phyloP scores from a whole-genome alignment of 2,329 filamentous ascomycete genomes.

The Cladorrhinum sp. region DNA sequence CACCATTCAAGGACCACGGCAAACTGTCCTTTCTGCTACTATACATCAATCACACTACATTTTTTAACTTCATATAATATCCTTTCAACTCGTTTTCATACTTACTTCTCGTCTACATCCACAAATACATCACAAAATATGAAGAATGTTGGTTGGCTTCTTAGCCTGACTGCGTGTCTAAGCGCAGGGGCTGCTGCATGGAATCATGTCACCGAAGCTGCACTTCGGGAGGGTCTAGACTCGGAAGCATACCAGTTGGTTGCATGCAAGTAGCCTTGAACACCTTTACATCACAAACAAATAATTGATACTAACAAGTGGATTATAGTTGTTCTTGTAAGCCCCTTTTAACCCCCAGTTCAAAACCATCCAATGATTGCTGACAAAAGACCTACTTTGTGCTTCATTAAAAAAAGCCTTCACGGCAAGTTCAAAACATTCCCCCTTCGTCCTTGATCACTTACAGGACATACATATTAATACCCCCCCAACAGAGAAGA shows the following conservation, averaged over 20 bases:
- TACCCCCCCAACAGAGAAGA: neutral
- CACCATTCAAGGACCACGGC: neutral
- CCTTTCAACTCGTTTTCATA: neutral
- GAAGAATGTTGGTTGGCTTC: neutral
- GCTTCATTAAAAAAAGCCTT: slow-evolving; percentile 16
- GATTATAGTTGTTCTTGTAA: slow-evolving; percentile 12
- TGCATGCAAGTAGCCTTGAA: slow-evolving; percentile 31
- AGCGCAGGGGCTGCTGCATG: slow-evolving; percentile 16
- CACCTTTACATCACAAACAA: neutral
- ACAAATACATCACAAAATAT: neutral
- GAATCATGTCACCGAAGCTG: slow-evolving; percentile 23
- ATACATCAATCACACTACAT: neutral
- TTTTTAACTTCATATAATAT: neutral
- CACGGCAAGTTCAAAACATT: slow-evolving; percentile 2
- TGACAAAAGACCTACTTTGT: neutral
- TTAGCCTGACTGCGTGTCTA: neutral
- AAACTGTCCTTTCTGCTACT: slow-evolving; percentile 4
- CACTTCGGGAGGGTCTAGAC: slow-evolving; percentile 17
- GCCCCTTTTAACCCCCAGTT: neutral
- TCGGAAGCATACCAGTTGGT: slow-evolving; percentile 29
- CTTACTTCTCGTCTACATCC: neutral
- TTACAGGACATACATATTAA: slow-evolving; percentile 27
- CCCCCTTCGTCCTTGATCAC: neutral
- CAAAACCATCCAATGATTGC: neutral
- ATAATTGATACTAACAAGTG: neutral